phyloP scores from a whole-genome alignment of 345 rosid genomes.

The Linum tenue region DNA sequence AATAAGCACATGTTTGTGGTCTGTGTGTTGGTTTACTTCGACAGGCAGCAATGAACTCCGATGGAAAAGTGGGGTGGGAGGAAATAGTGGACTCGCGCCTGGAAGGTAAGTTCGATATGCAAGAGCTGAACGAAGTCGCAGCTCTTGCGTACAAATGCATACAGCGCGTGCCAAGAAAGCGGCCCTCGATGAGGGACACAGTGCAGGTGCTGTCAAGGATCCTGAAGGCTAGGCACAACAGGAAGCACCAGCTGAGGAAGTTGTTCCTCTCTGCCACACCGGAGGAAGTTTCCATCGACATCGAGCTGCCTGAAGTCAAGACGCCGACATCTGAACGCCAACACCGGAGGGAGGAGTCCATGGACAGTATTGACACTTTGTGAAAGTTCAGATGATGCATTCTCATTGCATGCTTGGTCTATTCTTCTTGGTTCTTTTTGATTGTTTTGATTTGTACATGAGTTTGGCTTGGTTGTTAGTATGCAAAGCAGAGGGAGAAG shows the following conservation, averaged over 20 bases:
- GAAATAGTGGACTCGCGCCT: slow-evolving; percentile 83
- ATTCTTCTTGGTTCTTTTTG: slow-evolving; percentile 4
- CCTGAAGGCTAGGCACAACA: slow-evolving; percentile 50
- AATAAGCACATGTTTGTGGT: neutral
- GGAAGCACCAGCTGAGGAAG: slow-evolving; percentile 43
- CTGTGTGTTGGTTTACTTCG: slow-evolving; percentile 1
- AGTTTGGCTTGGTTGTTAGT: slow-evolving; percentile 17
- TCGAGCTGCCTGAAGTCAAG: slow-evolving; percentile 33
- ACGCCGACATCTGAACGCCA: slow-evolving; percentile 31
- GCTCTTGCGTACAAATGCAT: slow-evolving; percentile 83
- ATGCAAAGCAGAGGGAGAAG: slow-evolving; percentile 1
- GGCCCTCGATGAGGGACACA: slow-evolving; percentile 90
- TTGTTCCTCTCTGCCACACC: slow-evolving; percentile 29
- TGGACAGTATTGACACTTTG: slow-evolving; percentile 50
- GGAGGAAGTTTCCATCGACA: slow-evolving; percentile 39
- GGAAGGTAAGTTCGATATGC: slow-evolving; percentile 56
- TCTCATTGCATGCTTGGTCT: too few relatives aligned
- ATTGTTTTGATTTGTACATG: slow-evolving; percentile 11
- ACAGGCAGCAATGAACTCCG: slow-evolving; percentile 85
- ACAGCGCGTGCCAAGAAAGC: slow-evolving; percentile 58
- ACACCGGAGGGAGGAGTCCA: slow-evolving; percentile 57
- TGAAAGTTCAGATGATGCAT: slow-evolving; percentile 27
- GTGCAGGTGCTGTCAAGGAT: slow-evolving; percentile 75
- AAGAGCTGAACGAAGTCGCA: slow-evolving; percentile 83
- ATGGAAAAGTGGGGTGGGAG: slow-evolving; percentile 92